phyloP scores from a whole-genome alignment of 202 grass and related monocot genomes.

The Musa balbisiana region DNA sequence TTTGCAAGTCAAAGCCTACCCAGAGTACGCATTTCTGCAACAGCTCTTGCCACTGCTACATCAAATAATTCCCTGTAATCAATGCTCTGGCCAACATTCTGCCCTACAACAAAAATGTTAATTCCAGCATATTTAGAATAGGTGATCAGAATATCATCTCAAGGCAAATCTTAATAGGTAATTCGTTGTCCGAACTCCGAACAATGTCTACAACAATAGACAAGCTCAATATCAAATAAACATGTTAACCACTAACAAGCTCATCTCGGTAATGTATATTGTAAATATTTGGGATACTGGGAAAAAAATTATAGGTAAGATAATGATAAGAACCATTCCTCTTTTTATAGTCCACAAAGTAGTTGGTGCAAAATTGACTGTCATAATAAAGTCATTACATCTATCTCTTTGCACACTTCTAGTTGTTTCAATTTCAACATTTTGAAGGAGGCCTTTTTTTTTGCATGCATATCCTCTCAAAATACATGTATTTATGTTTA shows the following conservation, averaged over 20 bases:
- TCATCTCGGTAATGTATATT: not conserved
- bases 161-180: not conserved
- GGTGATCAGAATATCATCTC: not conserved
- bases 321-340: not conserved
- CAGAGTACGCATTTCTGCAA: constrained; percentile 83
- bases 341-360: not conserved
- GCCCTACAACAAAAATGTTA: constrained; percentile 54
- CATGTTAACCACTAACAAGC: not conserved
- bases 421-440: too few relatives aligned
- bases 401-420: too few relatives aligned
- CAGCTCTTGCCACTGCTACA: constrained; percentile 71
- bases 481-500: not conserved
- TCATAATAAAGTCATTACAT: too few relatives aligned
- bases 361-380: not conserved
- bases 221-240: not conserved
- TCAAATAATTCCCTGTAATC: constrained; percentile 67
- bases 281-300: not conserved
- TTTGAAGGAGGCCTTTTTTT: not conserved
- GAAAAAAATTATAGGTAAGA: not conserved
- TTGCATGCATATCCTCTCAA: not conserved
- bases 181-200: not conserved
- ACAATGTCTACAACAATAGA: not conserved
- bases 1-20: constrained; percentile 28
- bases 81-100: constrained; percentile 65
- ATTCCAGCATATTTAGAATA: constrained; percentile 1